phyloP scores from a whole-genome alignment of 2,329 filamentous ascomycete species.

The Stachybotrys echinatus region DNA sequence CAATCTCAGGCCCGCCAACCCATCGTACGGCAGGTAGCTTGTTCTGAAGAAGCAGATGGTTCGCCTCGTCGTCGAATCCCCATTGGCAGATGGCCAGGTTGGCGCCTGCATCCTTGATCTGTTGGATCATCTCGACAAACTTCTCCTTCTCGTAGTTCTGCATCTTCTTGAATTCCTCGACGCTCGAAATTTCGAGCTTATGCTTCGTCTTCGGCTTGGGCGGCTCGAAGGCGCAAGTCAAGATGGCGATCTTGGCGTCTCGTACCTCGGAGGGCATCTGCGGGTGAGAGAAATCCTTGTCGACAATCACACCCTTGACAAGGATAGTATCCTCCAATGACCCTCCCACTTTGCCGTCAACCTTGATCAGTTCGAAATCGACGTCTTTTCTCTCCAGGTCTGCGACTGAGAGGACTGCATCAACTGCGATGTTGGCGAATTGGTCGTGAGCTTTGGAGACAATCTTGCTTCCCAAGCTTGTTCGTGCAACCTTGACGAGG shows the following conservation, averaged over 20 bases:
- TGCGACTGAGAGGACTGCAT: slow-evolving; percentile 92
- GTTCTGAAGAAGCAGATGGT: slow-evolving; percentile 95
- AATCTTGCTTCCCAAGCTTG: slow-evolving; percentile 96
- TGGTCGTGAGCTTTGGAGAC: slow-evolving; percentile 98
- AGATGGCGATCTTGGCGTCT: slow-evolving; percentile 94
- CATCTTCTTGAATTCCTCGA: slow-evolving; percentile 97
- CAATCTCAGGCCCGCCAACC: slow-evolving; percentile 97
- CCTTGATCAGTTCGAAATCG: slow-evolving; percentile 98
- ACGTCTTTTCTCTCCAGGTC: slow-evolving; percentile 96
- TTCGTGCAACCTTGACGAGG: slow-evolving; percentile 90
- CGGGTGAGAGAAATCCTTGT: slow-evolving; percentile 99
- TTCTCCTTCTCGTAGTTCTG: slow-evolving; percentile 95
- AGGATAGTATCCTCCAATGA: slow-evolving; percentile 88
- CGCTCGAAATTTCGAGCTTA: slow-evolving; percentile 93
- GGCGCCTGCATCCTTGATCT: slow-evolving; percentile 95
- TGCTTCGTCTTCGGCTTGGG: slow-evolving; percentile 99
- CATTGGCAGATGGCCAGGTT: slow-evolving; percentile 99
- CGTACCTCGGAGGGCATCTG: slow-evolving; percentile 96
- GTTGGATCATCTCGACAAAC: slow-evolving; percentile 97
- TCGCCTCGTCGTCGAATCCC: slow-evolving; percentile 99
- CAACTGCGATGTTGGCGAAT: slow-evolving; percentile 94
- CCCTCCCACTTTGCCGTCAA: slow-evolving; percentile 96
- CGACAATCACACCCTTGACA: slow-evolving; percentile 96
- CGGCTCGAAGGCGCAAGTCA: slow-evolving; percentile 97
- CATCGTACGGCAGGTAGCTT: slow-evolving; percentile 91